A percentile compares a stretch with the other conserved stretches of the same genome.
Conservation (phyloP, 345 rosid species). For the Leavenworthia alabamica region DNA sequence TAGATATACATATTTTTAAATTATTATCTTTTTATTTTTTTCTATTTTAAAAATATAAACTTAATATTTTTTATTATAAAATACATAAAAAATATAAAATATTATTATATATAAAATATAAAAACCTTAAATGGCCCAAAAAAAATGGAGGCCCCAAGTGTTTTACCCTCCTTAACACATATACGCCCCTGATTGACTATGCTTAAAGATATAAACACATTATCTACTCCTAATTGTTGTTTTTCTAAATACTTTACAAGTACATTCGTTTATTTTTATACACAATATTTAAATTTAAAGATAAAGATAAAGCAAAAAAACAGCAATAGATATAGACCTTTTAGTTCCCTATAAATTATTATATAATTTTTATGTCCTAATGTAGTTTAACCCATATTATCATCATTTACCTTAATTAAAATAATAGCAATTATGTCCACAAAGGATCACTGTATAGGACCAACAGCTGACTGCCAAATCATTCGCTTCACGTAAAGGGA, state of each 20-base stretch:
- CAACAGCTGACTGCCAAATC: conserved; percentile 2
- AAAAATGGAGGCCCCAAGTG: no score
- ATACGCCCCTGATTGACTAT: no score
- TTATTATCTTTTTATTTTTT: no score
- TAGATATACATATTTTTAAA: no score
- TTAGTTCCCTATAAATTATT: not conserved
- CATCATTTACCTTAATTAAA: not conserved
- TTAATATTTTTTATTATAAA: no score
- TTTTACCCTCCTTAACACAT: no score
- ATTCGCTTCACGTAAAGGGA: conserved; percentile 9
- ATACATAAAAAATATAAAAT: no score
- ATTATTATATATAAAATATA: no score
- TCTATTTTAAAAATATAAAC: no score
- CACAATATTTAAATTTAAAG: not conserved
- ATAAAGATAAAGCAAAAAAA: not conserved
- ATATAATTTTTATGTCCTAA: not conserved
- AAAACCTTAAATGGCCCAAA: no score
- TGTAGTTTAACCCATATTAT: not conserved
- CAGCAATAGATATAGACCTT: not conserved
- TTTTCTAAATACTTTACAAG: not conserved
- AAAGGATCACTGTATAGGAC: conserved; percentile 3
- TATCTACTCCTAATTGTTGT: not conserved
- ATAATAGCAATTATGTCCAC: not conserved
- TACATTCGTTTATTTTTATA: not conserved
- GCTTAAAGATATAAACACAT: conserved; percentile 19